A percentile compares a stretch with the other conserved stretches of the same genome.
Conservation (phyloP, 345 rosid species). For the Pugionium cornutum region DNA sequence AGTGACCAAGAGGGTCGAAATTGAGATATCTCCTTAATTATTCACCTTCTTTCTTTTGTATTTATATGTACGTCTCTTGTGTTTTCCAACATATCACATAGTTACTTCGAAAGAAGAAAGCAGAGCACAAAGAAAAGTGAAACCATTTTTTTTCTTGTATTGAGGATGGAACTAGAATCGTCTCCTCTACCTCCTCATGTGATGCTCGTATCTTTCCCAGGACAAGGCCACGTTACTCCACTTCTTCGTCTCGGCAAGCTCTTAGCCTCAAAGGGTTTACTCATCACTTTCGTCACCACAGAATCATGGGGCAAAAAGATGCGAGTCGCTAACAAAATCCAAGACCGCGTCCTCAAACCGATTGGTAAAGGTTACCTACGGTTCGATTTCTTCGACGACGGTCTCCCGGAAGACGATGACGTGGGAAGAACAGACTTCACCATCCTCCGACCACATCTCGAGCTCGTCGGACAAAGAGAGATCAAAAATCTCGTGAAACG, state of each 20-base stretch:
- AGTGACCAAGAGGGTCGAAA: conserved; percentile 8
- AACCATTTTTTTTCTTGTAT: neutral
- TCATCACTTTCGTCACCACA: conserved; percentile 64
- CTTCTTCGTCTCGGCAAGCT: conserved; percentile 76
- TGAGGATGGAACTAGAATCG: conserved; percentile 43
- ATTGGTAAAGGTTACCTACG: conserved; percentile 66
- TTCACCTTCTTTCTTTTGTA: conserved; percentile 9
- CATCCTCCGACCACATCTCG: conserved; percentile 49
- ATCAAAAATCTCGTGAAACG: conserved; percentile 51
- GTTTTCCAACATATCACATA: conserved; percentile 7
- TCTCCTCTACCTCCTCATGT: conserved; percentile 56
- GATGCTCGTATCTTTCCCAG: conserved; percentile 73
- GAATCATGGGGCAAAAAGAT: conserved; percentile 55
- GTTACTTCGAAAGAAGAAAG: neutral
- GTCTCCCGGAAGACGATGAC: conserved; percentile 54
- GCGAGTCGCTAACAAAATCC: conserved; percentile 50
- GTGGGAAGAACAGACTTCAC: conserved; percentile 40
- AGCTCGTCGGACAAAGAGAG: conserved; percentile 48
- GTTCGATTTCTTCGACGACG: conserved; percentile 77
- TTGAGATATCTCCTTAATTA: neutral
- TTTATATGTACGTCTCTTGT: conserved; percentile 3
- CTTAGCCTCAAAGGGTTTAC: conserved; percentile 76
- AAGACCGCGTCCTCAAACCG: conserved; percentile 48
- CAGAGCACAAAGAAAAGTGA: neutral
- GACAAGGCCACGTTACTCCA: conserved; percentile 85